Conservation (phyloP, 805 yeast genomes). For the Barnettozyma botsteinii region DNA sequence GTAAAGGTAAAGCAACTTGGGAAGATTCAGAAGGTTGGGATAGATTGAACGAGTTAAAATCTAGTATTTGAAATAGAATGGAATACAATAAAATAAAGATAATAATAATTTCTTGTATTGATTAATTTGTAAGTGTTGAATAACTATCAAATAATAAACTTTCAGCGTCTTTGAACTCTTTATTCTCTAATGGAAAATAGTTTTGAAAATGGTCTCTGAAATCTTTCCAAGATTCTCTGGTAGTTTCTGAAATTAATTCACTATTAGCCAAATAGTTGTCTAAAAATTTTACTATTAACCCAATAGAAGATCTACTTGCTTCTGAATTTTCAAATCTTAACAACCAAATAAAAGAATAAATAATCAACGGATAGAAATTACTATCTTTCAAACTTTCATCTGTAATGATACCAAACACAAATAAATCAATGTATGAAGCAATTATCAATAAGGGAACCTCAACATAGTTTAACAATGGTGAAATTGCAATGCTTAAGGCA, state of each 20-base stretch:
- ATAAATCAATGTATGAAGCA: constrained; percentile 36
- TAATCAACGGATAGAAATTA: constrained; percentile 29
- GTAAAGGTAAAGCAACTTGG: constrained; percentile 77
- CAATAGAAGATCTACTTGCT: constrained; percentile 22
- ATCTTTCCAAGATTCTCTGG: constrained; percentile 2
- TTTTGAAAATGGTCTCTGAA: not conserved
- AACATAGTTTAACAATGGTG: constrained; percentile 33
- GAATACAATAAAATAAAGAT: not conserved
- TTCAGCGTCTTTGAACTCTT: not conserved
- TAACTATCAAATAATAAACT: constrained; percentile 1
- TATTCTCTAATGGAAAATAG: constrained; percentile 2
- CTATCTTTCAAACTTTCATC: constrained; percentile 24
- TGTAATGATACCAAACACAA: constrained; percentile 26
- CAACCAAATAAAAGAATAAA: constrained; percentile 33
- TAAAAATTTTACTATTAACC: constrained; percentile 12
- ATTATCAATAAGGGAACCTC: constrained; percentile 33
- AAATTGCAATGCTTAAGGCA: constrained; percentile 28
- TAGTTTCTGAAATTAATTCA: not conserved
- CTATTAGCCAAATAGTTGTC: constrained; percentile 1
- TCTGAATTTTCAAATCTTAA: constrained; percentile 32
- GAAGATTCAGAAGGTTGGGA: constrained; percentile 78
- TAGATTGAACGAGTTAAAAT: constrained; percentile 39
- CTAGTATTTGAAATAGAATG: constrained; percentile 6
- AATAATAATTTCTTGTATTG: not conserved
- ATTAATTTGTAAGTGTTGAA: not conserved